Base-by-base conservation (phyloP, 257 asterid species). In the Haberlea rhodopensis region DNA sequence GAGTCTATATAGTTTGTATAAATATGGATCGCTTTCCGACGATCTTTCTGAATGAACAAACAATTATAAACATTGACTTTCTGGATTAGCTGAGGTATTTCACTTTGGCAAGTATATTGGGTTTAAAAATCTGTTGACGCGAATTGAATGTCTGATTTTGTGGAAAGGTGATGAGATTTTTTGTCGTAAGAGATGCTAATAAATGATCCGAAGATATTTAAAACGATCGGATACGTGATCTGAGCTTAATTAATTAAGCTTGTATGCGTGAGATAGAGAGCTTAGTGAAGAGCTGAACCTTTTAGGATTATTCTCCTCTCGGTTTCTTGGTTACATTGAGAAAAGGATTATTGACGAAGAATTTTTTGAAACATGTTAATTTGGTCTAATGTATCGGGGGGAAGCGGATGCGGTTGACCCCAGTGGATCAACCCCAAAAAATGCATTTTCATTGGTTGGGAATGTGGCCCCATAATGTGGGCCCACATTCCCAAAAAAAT, bases 51-150 rank as follows among this genome's bases (percentile, higher is more conserved):
- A 63, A 59, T 63, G 46, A 21, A 18, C 37, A 43, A 15, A 29
- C 19, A 57, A 40, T 66, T 27, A 18, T 34, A 11, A 8, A 31
- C 1, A 37, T 11, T 3, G 67, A 63, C 22, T 43, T 62, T 53
- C 53, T 48, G 60, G 62, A 3, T 54, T 32, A 31, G 51, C 57
- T 34, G 62, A 22, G 45, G 20, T 43, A 40, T 15, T 63, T 45
- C 24, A n/a, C 46, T 60, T 57, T 53, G 22, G 20, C 22, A 2
- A 31, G 29, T 53, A 66, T 28, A 24, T 68, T 60, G 51, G 72
- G 68, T 70, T 49, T 60, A 21, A 1, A 53, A 13, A 22, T 29
- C 57, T 45, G n/a, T 18, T 62, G 32, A 49, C 31, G 60, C 22
- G 31, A 49, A 23, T 18, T 37, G 18, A 26, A 3, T 57, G 26